Base-by-base conservation (phyloP, 2,329 filamentous ascomycete genomes). In the Leptographium wingfieldii region DNA sequence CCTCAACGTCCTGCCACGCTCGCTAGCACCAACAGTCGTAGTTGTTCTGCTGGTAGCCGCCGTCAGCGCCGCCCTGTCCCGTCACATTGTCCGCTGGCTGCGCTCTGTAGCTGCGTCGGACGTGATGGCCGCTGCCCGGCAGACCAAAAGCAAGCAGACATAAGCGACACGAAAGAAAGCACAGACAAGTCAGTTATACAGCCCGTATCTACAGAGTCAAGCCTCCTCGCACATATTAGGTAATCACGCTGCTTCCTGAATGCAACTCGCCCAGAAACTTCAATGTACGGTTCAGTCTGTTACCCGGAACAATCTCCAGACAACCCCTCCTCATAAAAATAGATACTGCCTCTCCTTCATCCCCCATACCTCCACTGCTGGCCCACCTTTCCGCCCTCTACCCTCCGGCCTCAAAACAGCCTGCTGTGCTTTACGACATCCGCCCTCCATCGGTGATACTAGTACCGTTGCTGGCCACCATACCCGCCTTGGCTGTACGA, bases 1-100 rank as follows among this genome's bases (percentile, higher is more conserved):
- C 4, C 73, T 86, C 68, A 94, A 95, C 74, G 69, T 91, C 19
- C 78, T 97, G 58, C 94, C 94, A 14, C 78, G 77, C 57, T 95
- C 91, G 4, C 76, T 97, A 19, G 68, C 87, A 27, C 85, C 88
- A 25, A 92, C 87, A 1, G 82, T 82, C 14, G 74, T 73, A 43
- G 95, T 91, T 71, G 78, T 95, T 59, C 67, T 79, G 4, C 65
- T 81, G 3, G 79, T 95, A 59, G 82, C 83, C n/a, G 63, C 73
- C 31, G 64, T 69, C 19, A 61, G 60, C 46, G 74, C 74, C 3
- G 77, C 72, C 71, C 66, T 78, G n/a, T 75, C 77, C 46, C 69
- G 67, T 60, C 68, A 68, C 61, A 67, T 76, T 43, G 67, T 70
- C 38, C 63, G 63, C 16, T 67, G 67, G 67, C 65, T 76, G 61